Evolutionary conservation across 1,139 yeast genomes (phyloP).

Genomic region (Diutina rugosa): DNA sequence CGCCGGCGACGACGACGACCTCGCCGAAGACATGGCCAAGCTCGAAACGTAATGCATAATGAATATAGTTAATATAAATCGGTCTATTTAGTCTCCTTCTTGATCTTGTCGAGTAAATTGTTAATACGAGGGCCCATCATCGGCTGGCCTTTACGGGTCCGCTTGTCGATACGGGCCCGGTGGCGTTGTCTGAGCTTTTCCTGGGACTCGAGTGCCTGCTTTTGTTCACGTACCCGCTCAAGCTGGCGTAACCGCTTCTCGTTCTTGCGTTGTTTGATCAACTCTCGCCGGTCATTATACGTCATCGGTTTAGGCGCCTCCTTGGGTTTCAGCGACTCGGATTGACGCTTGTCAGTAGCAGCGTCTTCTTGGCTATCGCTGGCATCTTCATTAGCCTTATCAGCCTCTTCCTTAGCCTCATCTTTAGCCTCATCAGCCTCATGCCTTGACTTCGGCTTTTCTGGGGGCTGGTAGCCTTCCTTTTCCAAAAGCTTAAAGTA

Average conservation of each 20-base stretch:
- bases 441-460: constrained; percentile 14
- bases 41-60: background rate
- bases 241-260: constrained; percentile 17
- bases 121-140: constrained; percentile 83
- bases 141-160: constrained; percentile 74
- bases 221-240: constrained; percentile 15
- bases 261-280: constrained; percentile 31
- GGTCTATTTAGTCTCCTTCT: constrained; percentile 11
- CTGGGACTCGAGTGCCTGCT: constrained; percentile 11
- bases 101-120: constrained; percentile 65
- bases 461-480: constrained; percentile 34
- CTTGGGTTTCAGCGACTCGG: constrained; percentile 4
- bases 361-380: constrained; percentile 3
- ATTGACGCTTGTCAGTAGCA: constrained; percentile 5
- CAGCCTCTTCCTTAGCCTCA: constrained; percentile 4
- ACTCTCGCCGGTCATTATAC: constrained; percentile 34
- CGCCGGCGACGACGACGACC: constrained; percentile 47
- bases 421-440: constrained; percentile 4
- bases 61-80: background rate
- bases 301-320: constrained; percentile 10
- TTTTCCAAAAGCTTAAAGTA: constrained; percentile 71
- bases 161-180: constrained; percentile 40
- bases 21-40: constrained; percentile 10
- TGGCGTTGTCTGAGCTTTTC: constrained; percentile 27
- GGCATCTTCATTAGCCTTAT: constrained; percentile 3